phyloP scores from a whole-genome alignment of 768 basidiomycete species.

The Xerocomellus amylosporus region DNA sequence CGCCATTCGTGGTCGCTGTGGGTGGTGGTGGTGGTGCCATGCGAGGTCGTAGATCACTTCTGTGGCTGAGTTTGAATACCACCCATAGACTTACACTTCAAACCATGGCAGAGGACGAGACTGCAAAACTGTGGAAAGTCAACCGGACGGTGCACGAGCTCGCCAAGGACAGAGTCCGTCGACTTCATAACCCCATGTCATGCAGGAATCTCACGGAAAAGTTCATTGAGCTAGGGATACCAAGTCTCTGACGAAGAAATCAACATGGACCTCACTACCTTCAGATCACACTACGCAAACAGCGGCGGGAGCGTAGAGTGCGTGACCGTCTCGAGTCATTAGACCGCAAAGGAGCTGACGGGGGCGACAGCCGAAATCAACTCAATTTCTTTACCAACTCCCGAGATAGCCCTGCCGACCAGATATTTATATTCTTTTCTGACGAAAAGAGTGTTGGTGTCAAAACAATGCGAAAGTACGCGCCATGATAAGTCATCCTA shows the following conservation, averaged over 20 bases:
- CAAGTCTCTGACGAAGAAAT: conserved; percentile 94
- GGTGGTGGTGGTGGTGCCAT: conserved; percentile 43
- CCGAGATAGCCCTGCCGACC: conserved; percentile 59
- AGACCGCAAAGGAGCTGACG: conserved; percentile 9
- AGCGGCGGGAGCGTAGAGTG: conserved; percentile 81
- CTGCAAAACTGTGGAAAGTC: conserved; percentile 92
- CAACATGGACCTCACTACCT: conserved; percentile 77
- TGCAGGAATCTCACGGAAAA: conserved; percentile 17
- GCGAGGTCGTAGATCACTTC: conserved; percentile 18
- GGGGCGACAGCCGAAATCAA: conserved; percentile 64
- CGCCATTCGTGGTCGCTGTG: conserved; percentile 36
- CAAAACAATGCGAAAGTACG: conserved; percentile 96
- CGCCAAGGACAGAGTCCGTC: conserved; percentile 82
- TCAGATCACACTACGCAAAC: conserved; percentile 70
- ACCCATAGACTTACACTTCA: conserved; percentile 23
- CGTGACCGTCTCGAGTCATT: conserved; percentile 32
- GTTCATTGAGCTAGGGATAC: conserved; percentile 64
- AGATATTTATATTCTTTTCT: conserved; percentile 95
- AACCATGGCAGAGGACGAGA: conserved; percentile 75
- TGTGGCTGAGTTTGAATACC: conserved; percentile 57
- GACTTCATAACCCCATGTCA: conserved; percentile 8
- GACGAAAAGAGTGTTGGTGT: conserved; percentile 95
- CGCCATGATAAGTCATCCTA: background rate
- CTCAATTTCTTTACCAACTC: conserved; percentile 90
- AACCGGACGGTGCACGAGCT: conserved; percentile 96